phyloP scores from a whole-genome alignment of 805 yeast species.

The Kazachstania psychrophila region DNA sequence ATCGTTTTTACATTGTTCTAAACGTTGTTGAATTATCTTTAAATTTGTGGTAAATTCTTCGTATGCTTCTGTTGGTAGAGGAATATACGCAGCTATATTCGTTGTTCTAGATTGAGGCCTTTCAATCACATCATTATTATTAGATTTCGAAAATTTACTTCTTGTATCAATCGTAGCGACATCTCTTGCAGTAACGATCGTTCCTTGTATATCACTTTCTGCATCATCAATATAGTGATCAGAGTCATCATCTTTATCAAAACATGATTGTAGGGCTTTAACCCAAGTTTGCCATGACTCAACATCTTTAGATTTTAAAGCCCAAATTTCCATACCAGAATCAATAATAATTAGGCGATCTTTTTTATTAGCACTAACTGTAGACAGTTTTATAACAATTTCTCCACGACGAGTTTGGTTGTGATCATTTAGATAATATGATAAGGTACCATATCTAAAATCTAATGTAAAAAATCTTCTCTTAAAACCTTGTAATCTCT shows the following conservation, averaged over 20 bases:
- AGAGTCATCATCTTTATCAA: slow-evolving; percentile 12
- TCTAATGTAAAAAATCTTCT: slow-evolving; percentile 80
- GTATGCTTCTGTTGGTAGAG: slow-evolving; percentile 17
- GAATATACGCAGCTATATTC: slow-evolving; percentile 5
- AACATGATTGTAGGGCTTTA: slow-evolving; percentile 52
- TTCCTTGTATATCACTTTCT: neutral
- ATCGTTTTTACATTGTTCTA: slow-evolving; percentile 24
- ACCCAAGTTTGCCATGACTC: slow-evolving; percentile 77
- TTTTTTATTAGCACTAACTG: slow-evolving; percentile 68
- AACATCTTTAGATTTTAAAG: slow-evolving; percentile 55
- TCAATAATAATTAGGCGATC: slow-evolving; percentile 69
- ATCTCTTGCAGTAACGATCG: neutral
- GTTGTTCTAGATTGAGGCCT: neutral
- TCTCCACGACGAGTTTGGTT: slow-evolving; percentile 73
- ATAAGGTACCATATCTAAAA: slow-evolving; percentile 70
- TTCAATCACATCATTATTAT: neutral
- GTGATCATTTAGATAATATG: slow-evolving; percentile 65
- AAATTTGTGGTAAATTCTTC: slow-evolving; percentile 14
- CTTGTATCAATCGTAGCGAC: neutral
- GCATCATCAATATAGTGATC: neutral
- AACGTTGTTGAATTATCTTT: slow-evolving; percentile 18
- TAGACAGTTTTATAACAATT: slow-evolving; percentile 76
- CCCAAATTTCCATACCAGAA: slow-evolving; percentile 94
- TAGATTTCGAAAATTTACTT: neutral
- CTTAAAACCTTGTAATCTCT: slow-evolving; percentile 77